A percentile compares a stretch with the other conserved stretches of the same genome.
Evolutionary conservation across 2,329 filamentous ascomycete species (phyloP).

Genomic region (Ophiostoma novo-ulmi): DNA sequence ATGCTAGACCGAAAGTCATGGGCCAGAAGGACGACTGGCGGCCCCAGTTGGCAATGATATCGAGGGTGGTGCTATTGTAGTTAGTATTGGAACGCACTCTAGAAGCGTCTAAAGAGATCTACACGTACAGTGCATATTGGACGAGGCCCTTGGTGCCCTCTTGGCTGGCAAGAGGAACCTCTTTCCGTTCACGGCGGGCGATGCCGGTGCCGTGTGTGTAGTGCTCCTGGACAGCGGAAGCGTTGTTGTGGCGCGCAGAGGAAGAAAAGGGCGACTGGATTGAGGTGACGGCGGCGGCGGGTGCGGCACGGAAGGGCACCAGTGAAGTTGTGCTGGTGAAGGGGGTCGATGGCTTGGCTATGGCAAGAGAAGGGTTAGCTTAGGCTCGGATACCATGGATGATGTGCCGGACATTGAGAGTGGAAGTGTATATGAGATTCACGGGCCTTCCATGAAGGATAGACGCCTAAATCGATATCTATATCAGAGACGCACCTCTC

Average conservation of each 20-base stretch:
- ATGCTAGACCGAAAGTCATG: slow-evolving; percentile 82
- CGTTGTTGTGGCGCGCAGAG: slow-evolving; percentile 59
- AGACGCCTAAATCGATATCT: background rate
- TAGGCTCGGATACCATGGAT: background rate
- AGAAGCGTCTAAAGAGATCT: background rate
- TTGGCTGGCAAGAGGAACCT: slow-evolving; percentile 73
- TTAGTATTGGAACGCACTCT: background rate
- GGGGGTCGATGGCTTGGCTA: slow-evolving; percentile 57
- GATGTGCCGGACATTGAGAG: background rate
- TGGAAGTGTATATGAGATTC: background rate
- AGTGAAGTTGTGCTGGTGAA: slow-evolving; percentile 42
- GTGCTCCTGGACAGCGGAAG: slow-evolving; percentile 46
- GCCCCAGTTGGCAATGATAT: slow-evolving; percentile 77
- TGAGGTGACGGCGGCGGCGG: slow-evolving; percentile 35
- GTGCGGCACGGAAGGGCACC: slow-evolving; percentile 57
- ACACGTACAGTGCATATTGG: slow-evolving; percentile 81
- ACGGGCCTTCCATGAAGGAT: background rate
- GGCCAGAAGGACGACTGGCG: slow-evolving; percentile 82
- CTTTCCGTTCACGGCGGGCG: slow-evolving; percentile 54
- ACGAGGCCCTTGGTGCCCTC: slow-evolving; percentile 72
- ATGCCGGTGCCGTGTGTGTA: slow-evolving; percentile 44
- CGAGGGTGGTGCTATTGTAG: slow-evolving; percentile 62
- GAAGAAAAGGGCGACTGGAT: slow-evolving; percentile 57
- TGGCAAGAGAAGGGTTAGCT: slow-evolving; percentile 20
- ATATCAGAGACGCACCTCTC: slow-evolving; percentile 43